phyloP scores from a whole-genome alignment of 2,329 filamentous ascomycete genomes.

The Ascochyta viciae-villosae region DNA sequence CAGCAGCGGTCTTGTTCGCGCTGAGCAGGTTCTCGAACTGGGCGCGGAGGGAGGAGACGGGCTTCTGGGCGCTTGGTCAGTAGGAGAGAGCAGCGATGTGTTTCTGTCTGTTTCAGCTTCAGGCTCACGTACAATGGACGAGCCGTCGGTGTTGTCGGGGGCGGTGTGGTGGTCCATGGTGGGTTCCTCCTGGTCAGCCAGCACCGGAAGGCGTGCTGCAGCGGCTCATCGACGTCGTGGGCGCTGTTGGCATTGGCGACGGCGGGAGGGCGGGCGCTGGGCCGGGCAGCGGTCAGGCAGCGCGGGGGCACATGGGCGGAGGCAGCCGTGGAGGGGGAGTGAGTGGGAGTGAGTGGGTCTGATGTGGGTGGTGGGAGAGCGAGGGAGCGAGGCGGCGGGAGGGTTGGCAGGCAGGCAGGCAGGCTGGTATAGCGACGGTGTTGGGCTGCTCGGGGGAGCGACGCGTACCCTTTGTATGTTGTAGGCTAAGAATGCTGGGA shows the following conservation, averaged over 20 bases:
- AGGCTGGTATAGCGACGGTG: not conserved
- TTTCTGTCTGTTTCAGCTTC: no score
- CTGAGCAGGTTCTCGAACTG: conserved; percentile 80
- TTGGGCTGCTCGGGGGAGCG: conserved; percentile 8
- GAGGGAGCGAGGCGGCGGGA: not conserved
- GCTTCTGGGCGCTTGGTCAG: conserved; percentile 62
- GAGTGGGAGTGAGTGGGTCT: not conserved
- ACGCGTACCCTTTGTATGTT: conserved; percentile 23
- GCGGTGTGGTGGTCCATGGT: conserved; percentile 47
- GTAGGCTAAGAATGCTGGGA: no score
- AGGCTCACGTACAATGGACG: conserved; percentile 67
- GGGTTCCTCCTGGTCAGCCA: conserved; percentile 41
- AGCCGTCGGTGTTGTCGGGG: conserved; percentile 72
- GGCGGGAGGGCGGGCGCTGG: conserved; percentile 20
- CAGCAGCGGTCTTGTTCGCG: conserved; percentile 38
- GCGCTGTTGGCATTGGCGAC: conserved; percentile 38
- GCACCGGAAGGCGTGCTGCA: conserved; percentile 39
- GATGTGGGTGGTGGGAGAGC: no score
- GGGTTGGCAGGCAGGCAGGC: conserved; percentile 1
- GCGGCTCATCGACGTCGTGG: conserved; percentile 42
- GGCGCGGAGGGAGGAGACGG: conserved; percentile 80
- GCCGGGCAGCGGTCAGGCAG: conserved; percentile 27
- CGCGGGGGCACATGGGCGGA: conserved; percentile 8
- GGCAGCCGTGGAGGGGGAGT: not conserved
- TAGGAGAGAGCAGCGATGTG: not conserved